phyloP scores from a whole-genome alignment of 1,284 basidiomycete genomes.

The Earliella scabrosa region DNA sequence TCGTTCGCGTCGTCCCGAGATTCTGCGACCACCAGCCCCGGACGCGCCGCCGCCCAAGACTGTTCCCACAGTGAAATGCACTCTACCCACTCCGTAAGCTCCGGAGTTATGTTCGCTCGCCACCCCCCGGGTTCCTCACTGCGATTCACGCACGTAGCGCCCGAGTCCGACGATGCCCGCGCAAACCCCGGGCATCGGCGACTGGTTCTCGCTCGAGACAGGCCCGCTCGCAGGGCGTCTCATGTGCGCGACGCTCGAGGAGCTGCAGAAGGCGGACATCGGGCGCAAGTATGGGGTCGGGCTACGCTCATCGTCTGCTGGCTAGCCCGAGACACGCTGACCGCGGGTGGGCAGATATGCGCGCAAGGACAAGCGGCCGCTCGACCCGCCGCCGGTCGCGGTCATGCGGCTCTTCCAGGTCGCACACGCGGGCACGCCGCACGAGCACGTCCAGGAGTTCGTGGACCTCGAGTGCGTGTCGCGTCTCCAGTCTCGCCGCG shows the following conservation, averaged over 20 bases:
- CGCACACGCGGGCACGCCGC: slow-evolving; percentile 29
- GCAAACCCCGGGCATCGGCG: neutral
- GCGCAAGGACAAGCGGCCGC: slow-evolving; percentile 43
- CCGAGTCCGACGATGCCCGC: neutral
- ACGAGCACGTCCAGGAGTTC: slow-evolving; percentile 40
- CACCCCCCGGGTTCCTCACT: neutral
- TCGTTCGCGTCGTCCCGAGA: neutral
- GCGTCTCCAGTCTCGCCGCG: too few relatives aligned
- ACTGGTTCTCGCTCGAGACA: neutral
- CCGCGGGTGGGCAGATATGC: too few relatives aligned
- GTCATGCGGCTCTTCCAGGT: slow-evolving; percentile 35
- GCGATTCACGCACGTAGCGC: neutral
- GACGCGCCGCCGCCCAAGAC: too few relatives aligned
- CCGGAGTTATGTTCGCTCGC: neutral
- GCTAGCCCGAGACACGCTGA: too few relatives aligned
- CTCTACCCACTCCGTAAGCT: neutral
- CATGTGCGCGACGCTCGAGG: slow-evolving; percentile 15
- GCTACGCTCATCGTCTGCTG: too few relatives aligned
- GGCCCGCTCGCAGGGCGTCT: slow-evolving; percentile 12
- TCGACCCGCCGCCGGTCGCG: slow-evolving; percentile 48
- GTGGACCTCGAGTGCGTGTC: slow-evolving; percentile 42
- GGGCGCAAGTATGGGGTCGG: slow-evolving; percentile 28
- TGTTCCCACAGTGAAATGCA: neutral
- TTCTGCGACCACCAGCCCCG: neutral
- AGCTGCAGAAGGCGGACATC: slow-evolving; percentile 22